These are phyloP conservation scores for Myriangium duriaei DNA, from an alignment of 2,329 filamentous ascomycete species.

Conservation along the genomic window DNA sequence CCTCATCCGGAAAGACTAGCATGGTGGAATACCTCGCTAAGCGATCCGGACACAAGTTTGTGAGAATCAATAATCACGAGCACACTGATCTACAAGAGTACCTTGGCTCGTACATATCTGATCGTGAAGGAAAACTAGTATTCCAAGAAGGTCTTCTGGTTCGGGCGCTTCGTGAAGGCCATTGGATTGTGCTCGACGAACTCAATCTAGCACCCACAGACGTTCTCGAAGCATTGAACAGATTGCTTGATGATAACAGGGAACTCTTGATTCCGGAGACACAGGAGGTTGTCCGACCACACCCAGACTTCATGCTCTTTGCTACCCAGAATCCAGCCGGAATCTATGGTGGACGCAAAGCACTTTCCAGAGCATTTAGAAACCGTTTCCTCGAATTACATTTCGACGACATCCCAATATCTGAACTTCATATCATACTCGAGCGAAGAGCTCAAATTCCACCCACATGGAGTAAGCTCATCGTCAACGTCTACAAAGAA, in stretches of 20 bases:
- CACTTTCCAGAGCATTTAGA: constrained; percentile 83
- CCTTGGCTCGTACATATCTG: constrained; percentile 84
- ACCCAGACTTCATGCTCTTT: constrained; percentile 94
- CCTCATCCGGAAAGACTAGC: constrained; percentile 94
- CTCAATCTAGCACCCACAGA: constrained; percentile 94
- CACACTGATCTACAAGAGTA: constrained; percentile 98
- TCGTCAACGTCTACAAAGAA: constrained; percentile 88
- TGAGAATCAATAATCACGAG: constrained; percentile 98
- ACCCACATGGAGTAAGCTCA: constrained; percentile 78
- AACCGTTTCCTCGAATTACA: constrained; percentile 96
- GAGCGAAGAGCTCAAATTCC: constrained; percentile 80
- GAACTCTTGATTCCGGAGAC: constrained; percentile 94
- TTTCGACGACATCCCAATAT: constrained; percentile 94
- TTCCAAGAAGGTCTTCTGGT: constrained; percentile 94
- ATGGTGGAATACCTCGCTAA: constrained; percentile 99
- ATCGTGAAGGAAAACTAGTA: constrained; percentile 65
- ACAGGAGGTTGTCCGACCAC: constrained; percentile 82
- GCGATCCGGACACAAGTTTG: constrained; percentile 89
- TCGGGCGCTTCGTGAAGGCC: constrained; percentile 78
- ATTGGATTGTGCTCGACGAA: constrained; percentile 98
- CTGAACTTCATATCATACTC: constrained; percentile 83
- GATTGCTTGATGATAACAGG: constrained; percentile 88
- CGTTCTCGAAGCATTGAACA: constrained; percentile 89
- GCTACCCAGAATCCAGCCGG: constrained; percentile 96
- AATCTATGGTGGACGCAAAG: constrained; percentile 87